phyloP scores from a whole-genome alignment of 2,329 filamentous ascomycete genomes.

The Pyrenophora teres region DNA sequence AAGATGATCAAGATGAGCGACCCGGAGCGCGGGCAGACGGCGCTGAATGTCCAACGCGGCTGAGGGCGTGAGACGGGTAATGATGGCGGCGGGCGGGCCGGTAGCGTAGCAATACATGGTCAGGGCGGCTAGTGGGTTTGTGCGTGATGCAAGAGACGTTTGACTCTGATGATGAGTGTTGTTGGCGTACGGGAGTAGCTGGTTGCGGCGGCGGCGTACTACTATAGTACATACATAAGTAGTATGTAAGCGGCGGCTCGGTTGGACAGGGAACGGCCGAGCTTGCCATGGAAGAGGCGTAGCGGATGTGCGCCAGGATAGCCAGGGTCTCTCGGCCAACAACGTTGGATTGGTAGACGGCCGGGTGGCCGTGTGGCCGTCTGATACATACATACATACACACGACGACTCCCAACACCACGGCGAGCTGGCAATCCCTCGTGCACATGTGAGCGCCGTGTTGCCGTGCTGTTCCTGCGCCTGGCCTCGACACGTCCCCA shows the following conservation, averaged over 20 bases:
- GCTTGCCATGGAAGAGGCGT: conserved; percentile 9
- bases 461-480: conserved; percentile 27
- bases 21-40: conserved; percentile 57
- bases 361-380: background rate
- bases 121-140: too few species aligned
- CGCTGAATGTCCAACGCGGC: conserved; percentile 39
- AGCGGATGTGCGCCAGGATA: conserved; percentile 16
- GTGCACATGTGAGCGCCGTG: conserved; percentile 27
- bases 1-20: conserved; percentile 72
- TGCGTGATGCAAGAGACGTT: too few species aligned
- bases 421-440: conserved; percentile 25
- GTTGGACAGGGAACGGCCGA: conserved; percentile 19
- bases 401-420: conserved; percentile 9
- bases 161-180: background rate
- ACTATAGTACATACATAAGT: too few species aligned
- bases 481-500: conserved; percentile 21
- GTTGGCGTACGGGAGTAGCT: conserved; percentile 10
- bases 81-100: too few species aligned
- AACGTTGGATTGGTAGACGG: conserved; percentile 14
- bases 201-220: background rate
- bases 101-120: too few species aligned
- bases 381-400: background rate
- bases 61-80: background rate
- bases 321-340: conserved; percentile 19
- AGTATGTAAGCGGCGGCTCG: conserved; percentile 8